These are phyloP conservation scores for Calcarisporium arbuscula DNA, from an alignment of 2,329 filamentous ascomycete genomes.

Conservation along the genomic window DNA sequence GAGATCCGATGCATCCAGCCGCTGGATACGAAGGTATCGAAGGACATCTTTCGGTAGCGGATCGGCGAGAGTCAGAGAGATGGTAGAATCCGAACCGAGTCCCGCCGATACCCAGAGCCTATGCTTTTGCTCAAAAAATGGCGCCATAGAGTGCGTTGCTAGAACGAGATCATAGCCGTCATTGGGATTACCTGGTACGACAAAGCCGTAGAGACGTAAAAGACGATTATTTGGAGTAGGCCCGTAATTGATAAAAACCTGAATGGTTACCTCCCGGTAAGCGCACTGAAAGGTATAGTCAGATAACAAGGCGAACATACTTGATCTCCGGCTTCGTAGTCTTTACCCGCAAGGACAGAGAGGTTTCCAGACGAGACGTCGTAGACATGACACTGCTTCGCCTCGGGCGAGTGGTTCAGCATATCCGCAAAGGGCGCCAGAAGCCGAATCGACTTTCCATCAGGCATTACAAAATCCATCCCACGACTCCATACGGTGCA, in stretches of 20 bases:
- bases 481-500: conserved; percentile 21
- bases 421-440: conserved; percentile 29
- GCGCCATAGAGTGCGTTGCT: conserved; percentile 24
- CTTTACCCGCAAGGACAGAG: conserved; percentile 18
- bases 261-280: not conserved
- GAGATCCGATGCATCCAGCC: conserved; percentile 22
- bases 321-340: conserved; percentile 27
- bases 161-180: conserved; percentile 30
- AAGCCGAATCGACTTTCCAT: conserved; percentile 10
- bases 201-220: conserved; percentile 30
- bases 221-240: conserved; percentile 26
- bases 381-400: conserved; percentile 27
- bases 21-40: conserved; percentile 29
- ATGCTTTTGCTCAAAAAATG: conserved; percentile 26
- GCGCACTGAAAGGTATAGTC: conserved; percentile 6
- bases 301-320: conserved; percentile 17
- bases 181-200: conserved; percentile 26
- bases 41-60: conserved; percentile 26
- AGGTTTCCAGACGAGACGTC: conserved; percentile 23
- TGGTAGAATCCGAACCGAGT: conserved; percentile 23
- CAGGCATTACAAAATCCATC: conserved; percentile 23
- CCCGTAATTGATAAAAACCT: conserved; percentile 25
- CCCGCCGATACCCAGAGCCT: conserved; percentile 26
- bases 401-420: conserved; percentile 27
- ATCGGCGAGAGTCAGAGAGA: conserved; percentile 25